Conservation (phyloP, 441 rosid genomes). For the Bruguiera hainesii region DNA sequence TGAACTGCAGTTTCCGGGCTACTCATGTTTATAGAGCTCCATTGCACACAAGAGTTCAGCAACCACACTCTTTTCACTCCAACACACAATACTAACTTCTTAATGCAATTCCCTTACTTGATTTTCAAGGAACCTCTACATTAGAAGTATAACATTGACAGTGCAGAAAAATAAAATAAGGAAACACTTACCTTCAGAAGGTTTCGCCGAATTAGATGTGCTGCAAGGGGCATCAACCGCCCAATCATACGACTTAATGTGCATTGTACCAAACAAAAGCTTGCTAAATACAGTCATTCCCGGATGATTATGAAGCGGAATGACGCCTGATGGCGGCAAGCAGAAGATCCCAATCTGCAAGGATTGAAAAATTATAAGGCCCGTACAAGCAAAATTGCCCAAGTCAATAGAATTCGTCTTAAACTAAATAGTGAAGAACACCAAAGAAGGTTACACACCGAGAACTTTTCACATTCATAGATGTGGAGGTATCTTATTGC, state of each 20-base stretch:
- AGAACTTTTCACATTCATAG: conserved; percentile 55
- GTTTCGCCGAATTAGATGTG: conserved; percentile 24
- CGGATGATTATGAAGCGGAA: conserved; percentile 96
- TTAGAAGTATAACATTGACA: background rate
- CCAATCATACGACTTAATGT: conserved; percentile 95
- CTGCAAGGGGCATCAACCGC: conserved; percentile 44
- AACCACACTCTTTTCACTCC: no score
- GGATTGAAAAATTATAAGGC: conserved; percentile 8
- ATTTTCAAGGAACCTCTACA: background rate
- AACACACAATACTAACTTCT: no score
- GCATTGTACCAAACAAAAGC: conserved; percentile 85
- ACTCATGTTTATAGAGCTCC: no score
- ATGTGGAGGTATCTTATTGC: conserved; percentile 59
- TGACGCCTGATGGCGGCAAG: conserved; percentile 79
- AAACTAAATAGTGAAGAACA: background rate
- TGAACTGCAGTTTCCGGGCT: no score
- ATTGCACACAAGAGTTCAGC: no score
- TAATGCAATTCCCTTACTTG: background rate
- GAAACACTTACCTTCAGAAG: conserved; percentile 32
- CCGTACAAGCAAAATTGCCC: background rate
- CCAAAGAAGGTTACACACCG: conserved; percentile 38
- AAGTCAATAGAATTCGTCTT: background rate
- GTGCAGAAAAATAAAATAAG: background rate
- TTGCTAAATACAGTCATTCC: conserved; percentile 96
- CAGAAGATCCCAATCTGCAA: conserved; percentile 90